These are phyloP conservation scores for Colletotrichum sp. DNA, from an alignment of 2,329 filamentous ascomycete genomes.

Conservation along the genomic window DNA sequence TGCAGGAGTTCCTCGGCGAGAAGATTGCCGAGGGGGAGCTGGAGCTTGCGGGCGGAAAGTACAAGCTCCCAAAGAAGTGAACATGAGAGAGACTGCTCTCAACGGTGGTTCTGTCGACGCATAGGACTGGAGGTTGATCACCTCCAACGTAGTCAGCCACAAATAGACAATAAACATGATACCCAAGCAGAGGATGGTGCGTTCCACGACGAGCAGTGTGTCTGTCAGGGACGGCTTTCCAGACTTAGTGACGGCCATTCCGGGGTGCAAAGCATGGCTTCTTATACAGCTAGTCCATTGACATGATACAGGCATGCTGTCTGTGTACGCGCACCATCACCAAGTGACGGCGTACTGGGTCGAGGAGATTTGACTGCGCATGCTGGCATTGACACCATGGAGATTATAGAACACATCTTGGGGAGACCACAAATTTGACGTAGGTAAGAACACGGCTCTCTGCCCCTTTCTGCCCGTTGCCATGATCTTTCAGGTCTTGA, in stretches of 20 bases:
- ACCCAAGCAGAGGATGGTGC: not conserved
- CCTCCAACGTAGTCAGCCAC: not conserved
- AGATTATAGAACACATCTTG: not conserved
- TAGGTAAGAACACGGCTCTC: not conserved
- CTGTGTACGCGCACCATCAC: not conserved
- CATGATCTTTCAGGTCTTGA: not conserved
- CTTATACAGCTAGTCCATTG: not conserved
- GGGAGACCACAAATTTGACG: not conserved
- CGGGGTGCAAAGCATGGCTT: accelerated
- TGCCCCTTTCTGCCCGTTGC: not conserved
- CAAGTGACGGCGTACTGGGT: not conserved
- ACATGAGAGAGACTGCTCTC: not conserved
- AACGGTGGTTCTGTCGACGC: not conserved
- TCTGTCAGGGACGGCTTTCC: not conserved
- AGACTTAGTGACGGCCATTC: not conserved
- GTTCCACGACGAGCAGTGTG: not conserved
- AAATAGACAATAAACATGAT: not conserved
- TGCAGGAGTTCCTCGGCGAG: slow-evolving; percentile 78
- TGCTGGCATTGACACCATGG: not conserved
- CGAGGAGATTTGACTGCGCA: not conserved
- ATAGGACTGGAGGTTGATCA: not conserved
- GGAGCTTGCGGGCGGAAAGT: slow-evolving; percentile 74
- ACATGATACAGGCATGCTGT: not conserved
- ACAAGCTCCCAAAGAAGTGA: slow-evolving; percentile 67
- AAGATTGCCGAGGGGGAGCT: slow-evolving; percentile 78